Evolutionary conservation across 2,329 filamentous ascomycete species (phyloP).

Genomic region (Nigrospora sphaerica): DNA sequence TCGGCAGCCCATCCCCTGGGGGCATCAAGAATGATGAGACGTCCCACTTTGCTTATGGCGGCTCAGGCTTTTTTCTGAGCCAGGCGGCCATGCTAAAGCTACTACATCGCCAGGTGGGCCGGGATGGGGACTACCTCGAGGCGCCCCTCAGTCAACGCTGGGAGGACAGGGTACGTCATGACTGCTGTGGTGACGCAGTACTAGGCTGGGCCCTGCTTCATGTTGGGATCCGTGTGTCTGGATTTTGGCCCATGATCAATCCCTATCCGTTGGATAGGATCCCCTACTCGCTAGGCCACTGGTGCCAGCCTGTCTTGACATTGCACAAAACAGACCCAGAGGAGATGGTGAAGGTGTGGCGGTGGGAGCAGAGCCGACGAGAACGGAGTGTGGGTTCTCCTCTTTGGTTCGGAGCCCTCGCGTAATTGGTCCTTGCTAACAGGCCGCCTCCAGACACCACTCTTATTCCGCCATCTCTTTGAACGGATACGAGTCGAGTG

Average conservation of each 20-base stretch:
- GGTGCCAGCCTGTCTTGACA: conserved; percentile 43
- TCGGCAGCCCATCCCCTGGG: conserved; percentile 40
- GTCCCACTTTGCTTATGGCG: conserved; percentile 42
- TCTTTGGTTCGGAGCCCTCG: neutral
- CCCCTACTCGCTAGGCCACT: conserved; percentile 37
- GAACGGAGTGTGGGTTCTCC: conserved; percentile 20
- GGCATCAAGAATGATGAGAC: conserved; percentile 19
- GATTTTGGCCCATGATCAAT: conserved; percentile 42
- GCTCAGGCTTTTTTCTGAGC: conserved; percentile 38
- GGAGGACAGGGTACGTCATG: conserved; percentile 31
- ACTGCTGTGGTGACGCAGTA: conserved; percentile 47
- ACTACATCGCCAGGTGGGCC: conserved; percentile 21
- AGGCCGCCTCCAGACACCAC: conserved; percentile 17
- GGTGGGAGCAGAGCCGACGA: conserved; percentile 31
- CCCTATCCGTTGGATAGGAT: conserved; percentile 42
- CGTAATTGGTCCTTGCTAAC: neutral
- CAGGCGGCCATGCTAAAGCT: conserved; percentile 35
- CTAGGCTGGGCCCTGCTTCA: conserved; percentile 39
- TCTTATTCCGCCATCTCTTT: conserved; percentile 29
- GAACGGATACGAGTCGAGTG: conserved; percentile 5
- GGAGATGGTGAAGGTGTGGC: conserved; percentile 42
- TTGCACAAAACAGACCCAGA: conserved; percentile 38
- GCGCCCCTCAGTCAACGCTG: conserved; percentile 29
- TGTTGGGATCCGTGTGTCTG: conserved; percentile 34
- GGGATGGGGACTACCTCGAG: conserved; percentile 29